Percentiles rank a stretch among this genome's conserved stretches.
phyloP scores from a whole-genome alignment of 306 rosid genomes.

The Datisca glomerata region DNA sequence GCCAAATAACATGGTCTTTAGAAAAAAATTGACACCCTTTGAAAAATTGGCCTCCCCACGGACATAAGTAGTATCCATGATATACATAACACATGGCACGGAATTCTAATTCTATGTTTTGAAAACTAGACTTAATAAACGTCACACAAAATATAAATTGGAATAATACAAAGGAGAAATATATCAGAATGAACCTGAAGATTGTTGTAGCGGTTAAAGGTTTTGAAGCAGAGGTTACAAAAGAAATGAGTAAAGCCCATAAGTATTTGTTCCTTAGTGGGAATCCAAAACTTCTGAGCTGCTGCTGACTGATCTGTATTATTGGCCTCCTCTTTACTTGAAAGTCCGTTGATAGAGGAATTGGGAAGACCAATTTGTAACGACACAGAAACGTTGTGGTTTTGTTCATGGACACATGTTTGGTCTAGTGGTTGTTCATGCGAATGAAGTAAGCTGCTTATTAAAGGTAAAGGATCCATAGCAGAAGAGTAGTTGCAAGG shows the following conservation, averaged over 20 bases:
- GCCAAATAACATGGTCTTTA: too few species aligned
- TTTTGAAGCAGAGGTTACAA: not conserved
- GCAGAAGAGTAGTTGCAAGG: too few species aligned
- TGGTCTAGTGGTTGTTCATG: too few species aligned
- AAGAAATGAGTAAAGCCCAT: not conserved
- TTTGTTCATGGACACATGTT: too few species aligned
- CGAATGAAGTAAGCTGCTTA: too few species aligned
- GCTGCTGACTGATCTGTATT: not conserved
- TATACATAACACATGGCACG: too few species aligned
- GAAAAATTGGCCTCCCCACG: not conserved
- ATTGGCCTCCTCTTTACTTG: not conserved
- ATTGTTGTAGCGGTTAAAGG: not conserved
- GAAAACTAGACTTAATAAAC: not conserved
- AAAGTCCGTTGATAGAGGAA: too few species aligned
- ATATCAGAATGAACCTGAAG: not conserved
- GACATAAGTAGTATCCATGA: not conserved
- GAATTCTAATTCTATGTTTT: too few species aligned
- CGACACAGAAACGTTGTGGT: too few species aligned
- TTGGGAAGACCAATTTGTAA: too few species aligned
- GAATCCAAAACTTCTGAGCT: not conserved
- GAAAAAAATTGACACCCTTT: not conserved
- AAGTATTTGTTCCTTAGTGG: not conserved
- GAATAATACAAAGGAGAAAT: not conserved
- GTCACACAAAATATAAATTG: not conserved
- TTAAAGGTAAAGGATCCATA: too few species aligned